Evolutionary conservation across 768 basidiomycete species (phyloP), one percentile per base, ranked within the genome.

Genomic region (Lyophyllum shimeji): DNA sequence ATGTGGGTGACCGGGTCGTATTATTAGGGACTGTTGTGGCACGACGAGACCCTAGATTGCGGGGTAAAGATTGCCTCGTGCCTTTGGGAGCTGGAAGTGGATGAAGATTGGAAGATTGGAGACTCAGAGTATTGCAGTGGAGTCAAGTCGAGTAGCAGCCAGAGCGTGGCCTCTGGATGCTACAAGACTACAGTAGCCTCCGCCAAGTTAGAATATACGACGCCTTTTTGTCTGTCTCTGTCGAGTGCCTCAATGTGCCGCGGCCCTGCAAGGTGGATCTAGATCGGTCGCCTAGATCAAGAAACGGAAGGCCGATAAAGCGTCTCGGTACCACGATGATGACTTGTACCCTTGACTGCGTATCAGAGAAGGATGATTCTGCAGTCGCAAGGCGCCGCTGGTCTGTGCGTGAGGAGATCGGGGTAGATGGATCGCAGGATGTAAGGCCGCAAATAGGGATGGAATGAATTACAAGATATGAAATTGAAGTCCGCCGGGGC

Each of bases 401-500:
- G 53, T 49, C 48, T 44, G 50, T 52, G 50, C 56, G 31, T 50
- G 39, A 39, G 37, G 42, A 24, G 53, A 42, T 42, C 21, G 37
- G 39, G 37, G 21, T 11, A 23, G 34, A 12, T 50, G 12, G 33
- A 50, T 20, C 23, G 31, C 8, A 51, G 11, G 18, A 12, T 23
- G 17, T 51, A 9, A 49, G 51, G 15, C 50, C 43, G 25, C 7
- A 27, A 47, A 52, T 57, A 46, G 55, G 51, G 50, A 13, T 45
- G 46, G 33, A 40, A 46, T 52, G 31, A 40, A 60, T 53, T 46
- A 50, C 17, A 44, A 58, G 11, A 46, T 46, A 4, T 29, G 4
- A 50, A 37, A 51, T 31, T 34, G 42, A 46, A 49, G 53, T 56
- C 52, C 33, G 53, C 48, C 15, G 9, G 15, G 47, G 59, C 60